Base-by-base conservation (phyloP, 257 asterid genomes). In the Lycium ferocissimum region DNA sequence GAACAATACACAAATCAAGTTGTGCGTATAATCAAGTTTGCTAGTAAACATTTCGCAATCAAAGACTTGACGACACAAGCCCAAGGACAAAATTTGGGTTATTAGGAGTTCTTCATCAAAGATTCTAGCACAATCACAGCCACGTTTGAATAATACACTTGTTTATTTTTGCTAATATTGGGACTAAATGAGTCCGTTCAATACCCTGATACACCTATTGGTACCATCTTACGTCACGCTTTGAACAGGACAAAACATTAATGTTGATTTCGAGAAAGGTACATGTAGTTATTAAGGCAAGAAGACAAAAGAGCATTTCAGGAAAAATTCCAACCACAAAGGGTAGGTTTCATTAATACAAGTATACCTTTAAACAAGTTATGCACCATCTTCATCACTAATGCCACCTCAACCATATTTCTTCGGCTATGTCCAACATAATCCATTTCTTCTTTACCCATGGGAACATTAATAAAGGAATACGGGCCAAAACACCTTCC, bases 341-440 rank as follows among this genome's bases (percentile, higher is more conserved):
- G 9, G 11, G 33, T n/a, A 18, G 65, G 26, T 17, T 58, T 58
- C 65, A 18, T 17, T 17, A 58, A 18, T 72, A 45, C 0, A 10
- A 72, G 18, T 71, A 65, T 89, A 92, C 98, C 95, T 88, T 85
- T 89, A 79, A 57, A 91, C 57, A 94, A 90, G 70, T 87, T 91
- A 3, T 89, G 93, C 65, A 94, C 90, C 40, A 94, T 81, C 78
- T 85, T 90, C 66, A 88, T 79, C 81, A 84, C 69, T 2, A 92
- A 90, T 15, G 93, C 97, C n/a, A 89, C 97, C 87, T 94, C 97
- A 76, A 92, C 93, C 93, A 89, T 79, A 85, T 94, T 94, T 88
- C 91, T 92, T 83, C 58, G 61, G 37, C 94, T 94, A 66, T 84
- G 91, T 20, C 94, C 89, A 54, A 73, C 83, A 56, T 85, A 91